These are phyloP conservation scores for Candida hungchunana DNA, from an alignment of 805 yeast genomes.

Conservation along the genomic window DNA sequence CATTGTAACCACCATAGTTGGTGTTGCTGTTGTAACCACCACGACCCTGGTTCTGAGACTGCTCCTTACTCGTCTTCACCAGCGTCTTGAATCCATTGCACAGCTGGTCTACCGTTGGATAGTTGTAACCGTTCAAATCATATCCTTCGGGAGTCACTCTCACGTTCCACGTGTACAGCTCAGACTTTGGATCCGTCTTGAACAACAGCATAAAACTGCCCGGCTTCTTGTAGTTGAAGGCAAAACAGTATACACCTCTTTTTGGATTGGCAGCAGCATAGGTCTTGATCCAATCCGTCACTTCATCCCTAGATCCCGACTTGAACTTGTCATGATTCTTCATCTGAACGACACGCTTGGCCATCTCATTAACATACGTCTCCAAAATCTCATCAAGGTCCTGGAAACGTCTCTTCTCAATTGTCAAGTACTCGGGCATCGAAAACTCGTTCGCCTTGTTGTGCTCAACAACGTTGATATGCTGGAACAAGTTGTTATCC, in stretches of 20 bases:
- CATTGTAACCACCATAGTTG: no score
- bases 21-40: no score
- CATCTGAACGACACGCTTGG: constrained; percentile 80
- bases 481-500: constrained; percentile 86
- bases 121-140: constrained; percentile 69
- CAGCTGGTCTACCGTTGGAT: constrained; percentile 83
- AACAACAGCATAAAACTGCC: constrained; percentile 91
- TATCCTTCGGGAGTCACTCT: constrained; percentile 87
- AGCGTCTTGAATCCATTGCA: constrained; percentile 92
- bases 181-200: constrained; percentile 68
- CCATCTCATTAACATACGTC: constrained; percentile 79
- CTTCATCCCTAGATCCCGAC: constrained; percentile 73
- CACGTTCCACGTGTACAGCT: constrained; percentile 82
- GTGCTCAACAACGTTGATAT: constrained; percentile 78
- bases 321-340: constrained; percentile 84
- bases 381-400: constrained; percentile 94
- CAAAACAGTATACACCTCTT: constrained; percentile 86
- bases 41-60: no score
- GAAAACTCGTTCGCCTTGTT: constrained; percentile 60
- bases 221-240: constrained; percentile 84
- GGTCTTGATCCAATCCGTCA: constrained; percentile 79
- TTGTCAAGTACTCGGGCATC: constrained; percentile 53
- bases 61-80: no score
- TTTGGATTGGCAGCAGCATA: constrained; percentile 89
- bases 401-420: constrained; percentile 66